These are phyloP conservation scores for Puccinia polysora DNA, from an alignment of 1,284 basidiomycete genomes.

Conservation along the genomic window DNA sequence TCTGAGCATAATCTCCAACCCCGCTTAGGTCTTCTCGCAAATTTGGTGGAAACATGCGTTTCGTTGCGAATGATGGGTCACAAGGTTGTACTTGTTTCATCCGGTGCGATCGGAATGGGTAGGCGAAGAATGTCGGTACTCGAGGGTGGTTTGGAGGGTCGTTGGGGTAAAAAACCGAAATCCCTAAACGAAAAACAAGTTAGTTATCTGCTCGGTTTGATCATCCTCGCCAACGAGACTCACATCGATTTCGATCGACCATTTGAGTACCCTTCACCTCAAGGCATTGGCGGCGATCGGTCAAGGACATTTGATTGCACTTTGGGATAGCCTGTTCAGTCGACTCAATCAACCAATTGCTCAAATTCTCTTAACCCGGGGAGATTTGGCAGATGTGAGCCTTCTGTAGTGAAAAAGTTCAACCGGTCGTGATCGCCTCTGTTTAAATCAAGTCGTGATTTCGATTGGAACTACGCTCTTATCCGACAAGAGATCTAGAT, in stretches of 20 bases:
- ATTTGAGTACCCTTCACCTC: no score
- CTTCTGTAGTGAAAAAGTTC: background rate
- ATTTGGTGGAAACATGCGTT: conserved; percentile 85
- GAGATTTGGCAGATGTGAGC: conserved; percentile 91
- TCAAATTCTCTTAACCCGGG: conserved; percentile 86
- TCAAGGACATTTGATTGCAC: conserved; percentile 86
- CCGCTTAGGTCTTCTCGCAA: conserved; percentile 79
- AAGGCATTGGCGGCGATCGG: conserved; percentile 89
- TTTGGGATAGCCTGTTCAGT: conserved; percentile 94
- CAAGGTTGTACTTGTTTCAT: conserved; percentile 89
- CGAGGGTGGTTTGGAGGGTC: conserved; percentile 50
- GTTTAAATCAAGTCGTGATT: conserved; percentile 10
- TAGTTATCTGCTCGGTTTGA: background rate
- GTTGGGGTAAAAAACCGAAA: conserved; percentile 70
- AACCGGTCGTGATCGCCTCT: background rate
- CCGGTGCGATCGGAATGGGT: conserved; percentile 93
- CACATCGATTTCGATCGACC: background rate
- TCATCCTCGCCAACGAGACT: background rate
- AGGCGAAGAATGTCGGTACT: conserved; percentile 69
- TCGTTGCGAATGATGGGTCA: conserved; percentile 74
- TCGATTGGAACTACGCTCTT: conserved; percentile 6
- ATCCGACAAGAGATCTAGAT: conserved; percentile 70
- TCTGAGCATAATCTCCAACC: conserved; percentile 80
- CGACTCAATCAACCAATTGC: conserved; percentile 91
- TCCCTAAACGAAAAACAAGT: conserved; percentile 84